phyloP scores from a whole-genome alignment of 441 rosid genomes.

The Erodium moschatum region DNA sequence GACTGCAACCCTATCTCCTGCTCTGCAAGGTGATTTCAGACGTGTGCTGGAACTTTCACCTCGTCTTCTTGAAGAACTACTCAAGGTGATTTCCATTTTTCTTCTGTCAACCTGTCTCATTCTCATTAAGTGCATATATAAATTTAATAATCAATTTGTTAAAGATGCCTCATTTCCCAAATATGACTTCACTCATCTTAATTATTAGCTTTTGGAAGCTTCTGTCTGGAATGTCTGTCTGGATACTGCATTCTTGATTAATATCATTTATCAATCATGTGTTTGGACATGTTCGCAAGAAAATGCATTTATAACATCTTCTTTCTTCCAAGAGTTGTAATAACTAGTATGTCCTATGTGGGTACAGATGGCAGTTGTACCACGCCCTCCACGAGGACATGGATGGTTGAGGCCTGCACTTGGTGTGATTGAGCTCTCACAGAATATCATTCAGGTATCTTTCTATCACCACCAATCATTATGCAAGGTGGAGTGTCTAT shows the following conservation, averaged over 20 bases:
- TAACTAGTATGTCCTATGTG: constrained; percentile 2
- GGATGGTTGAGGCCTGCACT: constrained; percentile 10
- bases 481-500: neutral
- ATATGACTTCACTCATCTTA: neutral
- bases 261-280: neutral
- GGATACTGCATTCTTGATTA: neutral
- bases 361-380: constrained; percentile 6
- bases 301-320: neutral
- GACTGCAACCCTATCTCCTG: constrained; percentile 1
- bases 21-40: constrained; percentile 9
- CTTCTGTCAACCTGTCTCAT: neutral
- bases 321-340: neutral
- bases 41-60: constrained; percentile 6
- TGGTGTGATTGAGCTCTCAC: constrained; percentile 2
- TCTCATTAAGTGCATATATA: neutral
- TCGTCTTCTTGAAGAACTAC: constrained; percentile 8
- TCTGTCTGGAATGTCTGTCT: neutral
- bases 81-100: constrained; percentile 5
- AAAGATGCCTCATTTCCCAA: neutral
- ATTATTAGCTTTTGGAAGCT: neutral
- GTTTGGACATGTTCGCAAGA: neutral
- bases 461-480: neutral
- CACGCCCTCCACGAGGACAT: constrained; percentile 10
- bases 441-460: constrained; percentile 3
- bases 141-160: neutral